Base-by-base conservation (phyloP, 2,329 filamentous ascomycete genomes). In the Diaporthe capsici region DNA sequence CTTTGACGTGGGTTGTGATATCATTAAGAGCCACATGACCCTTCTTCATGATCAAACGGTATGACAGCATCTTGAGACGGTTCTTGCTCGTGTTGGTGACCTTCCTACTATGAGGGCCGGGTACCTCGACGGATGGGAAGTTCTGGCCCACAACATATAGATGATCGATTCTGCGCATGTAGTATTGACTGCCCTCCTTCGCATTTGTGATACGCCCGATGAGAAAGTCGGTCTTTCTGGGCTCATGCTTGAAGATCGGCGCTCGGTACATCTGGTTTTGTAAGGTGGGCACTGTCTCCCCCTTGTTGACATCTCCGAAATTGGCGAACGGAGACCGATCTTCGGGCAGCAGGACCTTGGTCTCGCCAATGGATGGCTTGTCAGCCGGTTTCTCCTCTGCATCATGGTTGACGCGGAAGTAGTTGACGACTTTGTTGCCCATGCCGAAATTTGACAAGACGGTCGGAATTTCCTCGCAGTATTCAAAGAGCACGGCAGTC, bases 71-170 rank as follows among this genome's bases (percentile, higher is more conserved):
- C 87, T 97, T 98, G 84, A 99, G 92, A 49, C 97, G 92, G 84
- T 97, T 98, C 87, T 99, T 99, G 49, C 95, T 93, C n/a, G 96
- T 95, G 75, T 97, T 98, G 0, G 97, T 99, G 42, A 98, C 96
- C 83, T 97, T 98, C 77, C 97, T 91, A 51, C 95, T 97, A 82
- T 98, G 96, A 3, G 96, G 96, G 0, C 96, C 96, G 4, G 97
- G 97, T 7, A 99, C 94, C 80, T 98, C 96, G 42, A 96, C 92
- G 0, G 94, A 95, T 1, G 97, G 97, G 81, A 98, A 95, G 74
- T 96, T 94, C 82, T 99, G 97, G 9, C 97, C 97, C 34, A 98
- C 97, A 25, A 95, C 93, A 81, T 94, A 96, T 8, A 99, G 86
- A 81, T 98, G 94, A 76, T 98, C 96, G 63, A 98, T 94, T 79